Percentiles rank a stretch among this genome's conserved stretches.
phyloP scores from a whole-genome alignment of 2,329 filamentous ascomycete genomes.

The Xylaria arbuscula region DNA sequence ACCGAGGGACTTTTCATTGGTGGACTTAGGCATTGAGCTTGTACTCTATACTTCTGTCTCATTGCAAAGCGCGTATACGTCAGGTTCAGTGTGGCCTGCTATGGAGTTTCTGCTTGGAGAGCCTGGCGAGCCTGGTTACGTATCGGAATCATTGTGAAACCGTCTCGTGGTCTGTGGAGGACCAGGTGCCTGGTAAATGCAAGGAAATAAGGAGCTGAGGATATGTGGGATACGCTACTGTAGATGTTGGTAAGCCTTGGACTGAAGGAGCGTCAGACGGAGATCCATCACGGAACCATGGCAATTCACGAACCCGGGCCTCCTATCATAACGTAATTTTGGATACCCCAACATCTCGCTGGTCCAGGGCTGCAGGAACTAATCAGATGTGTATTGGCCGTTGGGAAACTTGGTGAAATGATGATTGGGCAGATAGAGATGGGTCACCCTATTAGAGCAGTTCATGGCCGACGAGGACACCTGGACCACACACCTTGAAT shows the following conservation, averaged over 20 bases:
- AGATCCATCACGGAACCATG: slow-evolving; percentile 24
- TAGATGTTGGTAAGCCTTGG: slow-evolving; percentile 1
- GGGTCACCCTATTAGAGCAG: slow-evolving; percentile 18
- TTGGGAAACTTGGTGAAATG: slow-evolving; percentile 1
- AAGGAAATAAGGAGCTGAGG: slow-evolving; percentile 22
- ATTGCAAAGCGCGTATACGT: neutral
- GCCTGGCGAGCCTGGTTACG: slow-evolving; percentile 25
- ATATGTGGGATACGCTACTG: neutral
- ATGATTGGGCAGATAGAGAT: slow-evolving; percentile 27
- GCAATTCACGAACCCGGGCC: neutral
- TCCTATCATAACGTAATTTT: slow-evolving; percentile 14
- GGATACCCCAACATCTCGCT: neutral
- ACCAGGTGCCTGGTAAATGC: slow-evolving; percentile 25
- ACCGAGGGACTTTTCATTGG: slow-evolving; percentile 6
- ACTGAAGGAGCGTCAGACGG: slow-evolving; percentile 9
- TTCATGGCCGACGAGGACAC: slow-evolving; percentile 16
- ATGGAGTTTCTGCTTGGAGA: neutral
- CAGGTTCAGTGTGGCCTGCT: neutral
- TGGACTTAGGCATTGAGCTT: slow-evolving; percentile 9
- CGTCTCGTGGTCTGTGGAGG: slow-evolving; percentile 5
- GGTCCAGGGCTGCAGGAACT: slow-evolving; percentile 27
- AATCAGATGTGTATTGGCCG: slow-evolving; percentile 12
- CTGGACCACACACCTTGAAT: slow-evolving; percentile 42
- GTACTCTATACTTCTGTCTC: neutral
- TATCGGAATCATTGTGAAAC: slow-evolving; percentile 21